A percentile compares a stretch with the other conserved stretches of the same genome.
These are phyloP conservation scores for Xylariaceae sp. DNA, from an alignment of 2,329 filamentous ascomycete species.

Conservation along the genomic window DNA sequence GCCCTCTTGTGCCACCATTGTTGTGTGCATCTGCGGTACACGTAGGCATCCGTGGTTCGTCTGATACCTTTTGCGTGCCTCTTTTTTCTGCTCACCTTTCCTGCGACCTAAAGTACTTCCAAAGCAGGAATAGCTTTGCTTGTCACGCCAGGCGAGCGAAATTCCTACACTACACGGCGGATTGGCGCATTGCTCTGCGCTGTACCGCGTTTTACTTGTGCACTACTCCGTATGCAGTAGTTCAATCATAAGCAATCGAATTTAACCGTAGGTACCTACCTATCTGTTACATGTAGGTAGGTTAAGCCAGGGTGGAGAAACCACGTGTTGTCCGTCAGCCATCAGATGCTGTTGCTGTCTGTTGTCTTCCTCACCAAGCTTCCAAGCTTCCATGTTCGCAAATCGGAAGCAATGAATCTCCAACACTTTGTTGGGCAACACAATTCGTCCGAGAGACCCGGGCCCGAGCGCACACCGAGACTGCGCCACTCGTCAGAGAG, in stretches of 20 bases:
- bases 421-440: constrained; percentile 2
- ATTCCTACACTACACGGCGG: no score
- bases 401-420: no score
- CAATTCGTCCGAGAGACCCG: constrained; percentile 17
- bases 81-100: constrained; percentile 21
- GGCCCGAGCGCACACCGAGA: constrained; percentile 24
- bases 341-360: no score
- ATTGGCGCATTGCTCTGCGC: constrained; percentile 12
- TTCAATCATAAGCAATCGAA: no score
- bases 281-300: no score
- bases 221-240: no score
- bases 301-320: no score
- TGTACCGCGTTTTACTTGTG: not conserved
- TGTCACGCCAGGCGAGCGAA: not conserved
- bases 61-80: constrained; percentile 15
- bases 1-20: constrained; percentile 27
- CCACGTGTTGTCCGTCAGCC: no score
- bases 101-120: constrained; percentile 27
- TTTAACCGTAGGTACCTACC: no score
- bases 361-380: no score
- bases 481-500: constrained; percentile 14
- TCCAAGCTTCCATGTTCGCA: no score
- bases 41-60: constrained; percentile 31
- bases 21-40: constrained; percentile 29
- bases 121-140: constrained; percentile 19